Evolutionary conservation across 1,139 yeast genomes (phyloP), one percentile per base, ranked within the genome.

Genomic region (Lodderomyces margitis): DNA sequence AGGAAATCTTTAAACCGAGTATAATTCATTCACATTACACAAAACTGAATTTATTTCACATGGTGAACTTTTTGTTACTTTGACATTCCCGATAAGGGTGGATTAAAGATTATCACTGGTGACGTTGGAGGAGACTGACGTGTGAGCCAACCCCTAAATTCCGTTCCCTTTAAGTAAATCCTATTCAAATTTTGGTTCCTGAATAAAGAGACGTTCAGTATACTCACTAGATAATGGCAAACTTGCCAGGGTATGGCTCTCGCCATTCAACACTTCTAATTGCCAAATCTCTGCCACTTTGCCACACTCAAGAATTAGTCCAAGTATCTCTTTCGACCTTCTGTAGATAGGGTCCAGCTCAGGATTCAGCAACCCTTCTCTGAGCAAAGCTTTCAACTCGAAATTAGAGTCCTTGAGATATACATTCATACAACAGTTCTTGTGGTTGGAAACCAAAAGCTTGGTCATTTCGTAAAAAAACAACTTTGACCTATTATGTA

Each of bases 391-490:
- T 39, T 62, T 66, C 33, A 71, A 51, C 19, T 55, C 61, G 3
- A 48, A 52, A 16, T 46, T 41, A 2, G 30, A 9, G 31, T 63
- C 66, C 12, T 43, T 37, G 14, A 70, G 46, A 44, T 66, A 61
- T 1, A 62, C 66, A 10, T 34, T 46, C 66, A 68, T 62, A 42
- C 76, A 71, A 45, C 77, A 71, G 2, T 52, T 36, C 7, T 50
- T 32, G 49, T 72, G 78, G 9, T 39, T 43, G 12, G 50, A 47
- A 1, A 69, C 46, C 5, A 71, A 42, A 1, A 51, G 38, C 24
- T 55, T 52, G 3, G 65, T 50, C 2, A 64, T 50, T 5, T 61
- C 59, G 47, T 62, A 68, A 45, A 64, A 62, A 6, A 60, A 41
- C n/a, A 48, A 44, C 38, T 56, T 57, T 32, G 52, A 39, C 5